Base-by-base conservation (phyloP, 106 monocot species). In the Dendrobium chrysotoxum region DNA sequence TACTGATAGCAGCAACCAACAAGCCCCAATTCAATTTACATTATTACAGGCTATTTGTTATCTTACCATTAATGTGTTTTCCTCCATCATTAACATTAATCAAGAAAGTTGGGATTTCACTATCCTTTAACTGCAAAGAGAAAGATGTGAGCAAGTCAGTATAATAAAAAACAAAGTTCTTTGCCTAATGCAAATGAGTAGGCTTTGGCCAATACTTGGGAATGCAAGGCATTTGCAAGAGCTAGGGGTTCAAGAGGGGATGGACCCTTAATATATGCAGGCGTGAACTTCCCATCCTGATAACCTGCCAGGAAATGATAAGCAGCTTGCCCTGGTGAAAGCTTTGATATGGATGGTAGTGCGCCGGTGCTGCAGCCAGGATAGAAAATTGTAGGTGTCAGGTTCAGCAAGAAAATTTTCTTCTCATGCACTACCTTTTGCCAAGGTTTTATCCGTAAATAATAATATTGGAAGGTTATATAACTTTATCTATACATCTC, bases 221-320 rank as follows among this genome's bases (percentile, higher is more conserved):
- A 81, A 61, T 79, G 70, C 15, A 99, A 77, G 41, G 87, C 79
- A 40, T 80, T 90, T 40, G 98, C 87, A 65, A 92, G 88, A 4
- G 80, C 71, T 57, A 95, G 74, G 0, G 89, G 86, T 75, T 90
- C 85, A 80, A 92, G 68, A 54, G 89, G 87, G 28, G 89, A 91
- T 66, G 92, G 91, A 28, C 84, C 83, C 23, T 66, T 80, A 72
- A 41, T 86, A 79, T 89, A 98, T 41, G 87, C 86, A 38, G 98
- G 91, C 13, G 89, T 23, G 80, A 98, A 95, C 80, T 91, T 95
- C 20, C 98, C 92, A 78, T 98, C 91, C 39, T 95, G 85, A 87
- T 92, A 98, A 54, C 98, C 95, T 50, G 94, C 92, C 35, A 98
- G 76, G 77, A 95, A 95, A 82, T 98, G 94, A 83, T 95, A 98